Percentiles rank a stretch among this genome's conserved stretches.
Evolutionary conservation across 2,329 filamentous ascomycete genomes (phyloP).

Genomic region (Fragosphaeria purpurea): DNA sequence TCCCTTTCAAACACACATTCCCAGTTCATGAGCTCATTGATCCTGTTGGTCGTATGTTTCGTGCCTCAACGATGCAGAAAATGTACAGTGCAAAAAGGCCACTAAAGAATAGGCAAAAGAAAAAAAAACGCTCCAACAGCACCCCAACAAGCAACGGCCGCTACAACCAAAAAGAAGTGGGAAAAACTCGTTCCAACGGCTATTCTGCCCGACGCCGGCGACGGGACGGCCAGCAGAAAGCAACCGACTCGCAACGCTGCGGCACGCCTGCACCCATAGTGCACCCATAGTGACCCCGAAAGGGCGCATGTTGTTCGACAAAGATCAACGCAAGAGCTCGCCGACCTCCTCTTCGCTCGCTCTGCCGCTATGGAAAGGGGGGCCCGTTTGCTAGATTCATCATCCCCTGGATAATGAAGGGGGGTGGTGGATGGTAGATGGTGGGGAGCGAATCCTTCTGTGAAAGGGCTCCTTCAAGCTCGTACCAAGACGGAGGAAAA

Average conservation of each 20-base stretch:
- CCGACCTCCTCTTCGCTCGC: neutral
- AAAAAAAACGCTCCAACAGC: no score
- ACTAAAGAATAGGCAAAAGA: no score
- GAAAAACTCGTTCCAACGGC: no score
- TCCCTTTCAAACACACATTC: neutral
- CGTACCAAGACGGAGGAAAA: slow-evolving; percentile 2
- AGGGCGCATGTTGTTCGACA: no score
- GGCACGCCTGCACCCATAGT: neutral
- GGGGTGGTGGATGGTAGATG: slow-evolving; percentile 1
- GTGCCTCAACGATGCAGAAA: neutral
- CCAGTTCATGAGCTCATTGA: neutral
- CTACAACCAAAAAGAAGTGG: no score
- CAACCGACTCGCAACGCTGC: neutral
- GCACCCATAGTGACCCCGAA: neutral
- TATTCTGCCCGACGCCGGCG: slow-evolving; percentile 4
- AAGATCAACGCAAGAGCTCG: no score
- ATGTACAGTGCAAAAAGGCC: neutral
- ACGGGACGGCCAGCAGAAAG: slow-evolving; percentile 1
- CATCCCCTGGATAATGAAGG: neutral
- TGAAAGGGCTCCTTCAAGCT: no score
- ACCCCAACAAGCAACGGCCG: no score
- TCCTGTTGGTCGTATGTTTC: neutral
- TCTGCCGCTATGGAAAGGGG: neutral
- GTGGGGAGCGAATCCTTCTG: neutral
- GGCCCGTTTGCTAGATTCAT: neutral